Conservation (phyloP, 352 stramenopile genomes). For the Phytophthora sansomeana region DNA sequence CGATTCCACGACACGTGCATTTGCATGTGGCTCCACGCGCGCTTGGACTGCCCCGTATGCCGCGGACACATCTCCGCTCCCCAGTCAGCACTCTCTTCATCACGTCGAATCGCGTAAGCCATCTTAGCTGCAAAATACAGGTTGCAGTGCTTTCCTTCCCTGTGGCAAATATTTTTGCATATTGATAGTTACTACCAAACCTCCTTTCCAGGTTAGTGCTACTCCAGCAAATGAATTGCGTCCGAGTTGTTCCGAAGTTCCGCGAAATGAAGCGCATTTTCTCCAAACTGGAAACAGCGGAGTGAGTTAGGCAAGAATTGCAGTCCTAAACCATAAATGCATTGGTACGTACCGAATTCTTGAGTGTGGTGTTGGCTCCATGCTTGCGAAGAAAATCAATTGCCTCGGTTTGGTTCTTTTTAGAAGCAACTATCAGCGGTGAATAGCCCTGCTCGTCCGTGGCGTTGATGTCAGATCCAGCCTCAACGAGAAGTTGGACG, state of each 20-base stretch:
- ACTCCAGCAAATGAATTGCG: conserved; percentile 53
- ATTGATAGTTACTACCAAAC: no score
- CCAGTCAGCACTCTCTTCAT: conserved; percentile 15
- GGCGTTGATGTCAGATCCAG: conserved; percentile 69
- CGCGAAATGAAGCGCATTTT: conserved; percentile 73
- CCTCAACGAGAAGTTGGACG: conserved; percentile 60
- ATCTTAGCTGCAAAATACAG: no score
- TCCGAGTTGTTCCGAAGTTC: conserved; percentile 64
- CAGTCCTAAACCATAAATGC: no score
- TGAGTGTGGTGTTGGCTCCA: conserved; percentile 56
- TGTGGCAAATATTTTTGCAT: no score
- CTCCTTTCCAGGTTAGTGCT: no score
- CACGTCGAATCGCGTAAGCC: background rate
- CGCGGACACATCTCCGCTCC: conserved; percentile 34
- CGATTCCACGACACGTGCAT: conserved; percentile 83
- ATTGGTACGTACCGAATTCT: conserved; percentile 49
- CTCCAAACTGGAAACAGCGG: conserved; percentile 50
- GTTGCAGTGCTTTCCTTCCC: no score
- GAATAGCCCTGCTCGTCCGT: conserved; percentile 69
- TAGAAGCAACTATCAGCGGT: conserved; percentile 74
- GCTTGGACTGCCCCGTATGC: conserved; percentile 73
- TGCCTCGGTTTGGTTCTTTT: conserved; percentile 74
- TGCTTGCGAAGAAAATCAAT: conserved; percentile 61
- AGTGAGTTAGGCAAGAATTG: background rate
- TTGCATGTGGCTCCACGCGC: conserved; percentile 70